Conservation (phyloP, 202 grass and related monocot genomes). For the Alloteropsis angusta region DNA sequence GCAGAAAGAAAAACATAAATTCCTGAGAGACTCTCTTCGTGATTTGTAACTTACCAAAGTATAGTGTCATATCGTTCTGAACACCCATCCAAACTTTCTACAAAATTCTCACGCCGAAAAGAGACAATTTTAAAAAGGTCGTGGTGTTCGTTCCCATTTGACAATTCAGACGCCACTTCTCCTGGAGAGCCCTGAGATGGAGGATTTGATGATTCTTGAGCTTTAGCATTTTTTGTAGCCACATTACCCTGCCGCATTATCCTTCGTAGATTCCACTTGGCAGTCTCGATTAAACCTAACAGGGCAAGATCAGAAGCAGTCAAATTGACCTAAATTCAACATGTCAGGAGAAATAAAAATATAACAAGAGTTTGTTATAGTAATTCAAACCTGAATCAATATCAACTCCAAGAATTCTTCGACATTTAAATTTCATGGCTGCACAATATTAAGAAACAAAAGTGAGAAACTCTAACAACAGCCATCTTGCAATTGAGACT, state of each 20-base stretch:
- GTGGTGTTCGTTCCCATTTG: constrained; percentile 31
- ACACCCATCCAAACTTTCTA: constrained; percentile 35
- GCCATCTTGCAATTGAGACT: neutral
- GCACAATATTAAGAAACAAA: constrained; percentile 34
- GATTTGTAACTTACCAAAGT: constrained; percentile 66
- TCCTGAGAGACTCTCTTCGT: neutral
- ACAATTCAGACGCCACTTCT: constrained; percentile 22
- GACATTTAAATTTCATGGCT: constrained; percentile 78
- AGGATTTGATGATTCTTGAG: constrained; percentile 15
- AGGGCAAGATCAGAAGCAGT: constrained; percentile 15
- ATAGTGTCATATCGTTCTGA: constrained; percentile 82
- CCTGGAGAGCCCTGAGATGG: constrained; percentile 8
- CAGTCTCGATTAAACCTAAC: constrained; percentile 74
- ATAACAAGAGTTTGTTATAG: constrained; percentile 3
- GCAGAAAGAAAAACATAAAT: neutral
- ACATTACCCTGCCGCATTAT: constrained; percentile 27
- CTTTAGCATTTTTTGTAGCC: constrained; percentile 20
- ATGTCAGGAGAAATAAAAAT: neutral
- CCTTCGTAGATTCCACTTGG: constrained; percentile 70
- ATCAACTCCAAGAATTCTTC: constrained; percentile 81
- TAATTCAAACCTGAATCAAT: constrained; percentile 61
- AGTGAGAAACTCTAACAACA: constrained; percentile 8
- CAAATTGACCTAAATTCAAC: neutral
- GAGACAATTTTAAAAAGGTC: constrained; percentile 51
- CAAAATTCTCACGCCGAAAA: constrained; percentile 80